Evolutionary conservation across 257 asterid species (phyloP).

Genomic region (Rubia yunnanensis): DNA sequence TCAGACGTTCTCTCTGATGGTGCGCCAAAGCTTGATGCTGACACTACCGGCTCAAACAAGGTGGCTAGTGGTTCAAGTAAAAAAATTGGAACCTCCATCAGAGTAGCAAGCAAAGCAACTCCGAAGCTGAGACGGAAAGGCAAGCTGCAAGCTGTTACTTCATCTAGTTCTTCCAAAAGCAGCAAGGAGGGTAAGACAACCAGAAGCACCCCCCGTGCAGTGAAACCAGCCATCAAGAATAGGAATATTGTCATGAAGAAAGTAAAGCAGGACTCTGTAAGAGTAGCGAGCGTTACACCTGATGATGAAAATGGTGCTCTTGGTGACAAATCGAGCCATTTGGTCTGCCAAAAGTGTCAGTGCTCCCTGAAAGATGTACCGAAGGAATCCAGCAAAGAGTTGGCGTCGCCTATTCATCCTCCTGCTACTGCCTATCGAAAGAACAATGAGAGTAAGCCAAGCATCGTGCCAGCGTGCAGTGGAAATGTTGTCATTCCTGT

Average conservation of each 20-base stretch:
- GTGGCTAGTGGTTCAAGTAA: constrained; percentile 21
- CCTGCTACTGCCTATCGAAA: constrained; percentile 14
- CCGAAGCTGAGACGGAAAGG: constrained; percentile 51
- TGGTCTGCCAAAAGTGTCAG: constrained; percentile 76
- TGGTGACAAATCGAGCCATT: constrained; percentile 24
- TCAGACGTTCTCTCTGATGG: constrained; percentile 13
- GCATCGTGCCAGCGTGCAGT: constrained; percentile 18
- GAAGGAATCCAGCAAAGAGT: constrained; percentile 27
- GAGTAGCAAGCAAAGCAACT: constrained; percentile 34
- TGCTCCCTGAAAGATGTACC: constrained; percentile 47
- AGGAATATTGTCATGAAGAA: constrained; percentile 50
- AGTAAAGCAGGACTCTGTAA: constrained; percentile 32
- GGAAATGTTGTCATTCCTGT: constrained; percentile 20
- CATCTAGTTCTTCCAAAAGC: constrained; percentile 40
- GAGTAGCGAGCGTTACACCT: constrained; percentile 16
- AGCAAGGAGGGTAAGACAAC: constrained; percentile 38
- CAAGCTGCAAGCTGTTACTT: constrained; percentile 35
- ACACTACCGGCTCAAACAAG: constrained; percentile 20
- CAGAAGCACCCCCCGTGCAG: constrained; percentile 38
- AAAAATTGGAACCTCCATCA: constrained; percentile 28
- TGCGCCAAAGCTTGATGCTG: constrained; percentile 19
- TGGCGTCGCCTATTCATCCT: constrained; percentile 11
- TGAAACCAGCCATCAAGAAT: constrained; percentile 52
- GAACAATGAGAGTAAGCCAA: constrained; percentile 19
- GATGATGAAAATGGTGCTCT: constrained; percentile 18